Percentiles rank a stretch among this genome's conserved stretches.
These are phyloP conservation scores for Cutaneotrichosporon spelunceum DNA, from an alignment of 1,284 basidiomycete genomes.

Conservation along the genomic window DNA sequence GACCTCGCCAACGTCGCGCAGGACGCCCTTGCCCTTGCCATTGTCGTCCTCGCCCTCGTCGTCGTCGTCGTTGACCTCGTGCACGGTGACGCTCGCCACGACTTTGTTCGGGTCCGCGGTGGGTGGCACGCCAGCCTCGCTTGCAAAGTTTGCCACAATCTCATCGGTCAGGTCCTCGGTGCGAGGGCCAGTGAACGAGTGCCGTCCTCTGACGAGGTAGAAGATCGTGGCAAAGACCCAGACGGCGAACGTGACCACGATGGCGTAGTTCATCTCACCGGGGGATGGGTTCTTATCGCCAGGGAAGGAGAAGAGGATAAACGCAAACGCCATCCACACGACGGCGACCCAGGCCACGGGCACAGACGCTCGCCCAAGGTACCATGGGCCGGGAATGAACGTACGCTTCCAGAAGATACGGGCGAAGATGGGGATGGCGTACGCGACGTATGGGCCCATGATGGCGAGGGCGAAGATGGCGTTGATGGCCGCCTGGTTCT, in stretches of 20 bases:
- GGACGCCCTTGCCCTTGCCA: background rate
- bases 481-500: slow-evolving; percentile 40
- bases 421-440: slow-evolving; percentile 41
- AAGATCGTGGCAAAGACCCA: slow-evolving; percentile 39
- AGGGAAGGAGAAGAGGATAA: slow-evolving; percentile 43
- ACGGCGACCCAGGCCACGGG: slow-evolving; percentile 36
- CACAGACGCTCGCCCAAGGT: slow-evolving; percentile 32
- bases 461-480: slow-evolving; percentile 46
- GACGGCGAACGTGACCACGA: slow-evolving; percentile 37
- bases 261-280: slow-evolving; percentile 42
- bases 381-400: slow-evolving; percentile 43
- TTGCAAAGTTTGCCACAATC: slow-evolving; percentile 4
- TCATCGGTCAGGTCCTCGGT: slow-evolving; percentile 19
- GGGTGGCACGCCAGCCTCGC: background rate
- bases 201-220: slow-evolving; percentile 45
- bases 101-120: slow-evolving; percentile 1
- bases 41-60: background rate
- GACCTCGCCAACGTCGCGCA: background rate
- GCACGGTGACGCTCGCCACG: background rate
- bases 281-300: slow-evolving; percentile 14
- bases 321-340: slow-evolving; percentile 44
- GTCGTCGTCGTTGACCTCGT: slow-evolving; percentile 4
- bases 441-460: slow-evolving; percentile 37
- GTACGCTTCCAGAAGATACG: slow-evolving; percentile 34
- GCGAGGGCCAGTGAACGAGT: slow-evolving; percentile 34